Percentiles rank a stretch among this genome's conserved stretches.
Conservation (phyloP, 2,329 filamentous ascomycete species). For the Monilinia fructicola region DNA sequence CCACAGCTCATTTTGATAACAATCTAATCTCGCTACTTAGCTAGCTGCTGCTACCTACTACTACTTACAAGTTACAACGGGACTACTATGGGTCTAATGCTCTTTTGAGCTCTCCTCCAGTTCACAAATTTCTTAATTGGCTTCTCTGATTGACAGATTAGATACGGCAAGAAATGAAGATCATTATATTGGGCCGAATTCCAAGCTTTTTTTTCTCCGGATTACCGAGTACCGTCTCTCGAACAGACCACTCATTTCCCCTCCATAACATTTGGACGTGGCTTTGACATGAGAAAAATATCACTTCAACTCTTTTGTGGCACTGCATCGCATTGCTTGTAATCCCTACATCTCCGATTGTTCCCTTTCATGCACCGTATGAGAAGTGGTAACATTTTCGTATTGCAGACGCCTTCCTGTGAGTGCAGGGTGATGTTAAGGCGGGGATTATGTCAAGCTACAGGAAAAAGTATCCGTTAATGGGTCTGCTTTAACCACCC, state of each 20-base stretch:
- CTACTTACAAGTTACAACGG: too few relatives aligned
- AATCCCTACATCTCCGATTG: slow-evolving; percentile 17
- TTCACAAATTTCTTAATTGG: slow-evolving; percentile 19
- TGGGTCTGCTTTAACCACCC: slow-evolving; percentile 18
- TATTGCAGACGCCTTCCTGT: slow-evolving; percentile 24
- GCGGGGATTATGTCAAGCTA: slow-evolving; percentile 20
- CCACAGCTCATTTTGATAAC: slow-evolving; percentile 16
- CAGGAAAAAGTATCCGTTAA: slow-evolving; percentile 21
- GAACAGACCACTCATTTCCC: slow-evolving; percentile 16
- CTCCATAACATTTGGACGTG: slow-evolving; percentile 13
- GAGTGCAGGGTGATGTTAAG: slow-evolving; percentile 18
- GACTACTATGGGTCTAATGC: neutral
- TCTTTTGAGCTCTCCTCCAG: slow-evolving; percentile 13
- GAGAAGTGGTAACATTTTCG: slow-evolving; percentile 14
- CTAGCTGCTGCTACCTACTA: too few relatives aligned
- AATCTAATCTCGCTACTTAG: slow-evolving; percentile 23
- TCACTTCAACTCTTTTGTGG: slow-evolving; percentile 16
- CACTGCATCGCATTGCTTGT: slow-evolving; percentile 20
- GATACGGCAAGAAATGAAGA: slow-evolving; percentile 20
- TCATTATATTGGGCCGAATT: slow-evolving; percentile 11
- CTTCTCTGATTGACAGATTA: slow-evolving; percentile 9
- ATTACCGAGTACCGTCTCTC: slow-evolving; percentile 7
- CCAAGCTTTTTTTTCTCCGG: slow-evolving; percentile 22
- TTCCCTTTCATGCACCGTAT: slow-evolving; percentile 8
- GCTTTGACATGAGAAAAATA: slow-evolving; percentile 18